phyloP scores from a whole-genome alignment of 495 filamentous ascomycete genomes.

The Hypoxylon lenormandii region DNA sequence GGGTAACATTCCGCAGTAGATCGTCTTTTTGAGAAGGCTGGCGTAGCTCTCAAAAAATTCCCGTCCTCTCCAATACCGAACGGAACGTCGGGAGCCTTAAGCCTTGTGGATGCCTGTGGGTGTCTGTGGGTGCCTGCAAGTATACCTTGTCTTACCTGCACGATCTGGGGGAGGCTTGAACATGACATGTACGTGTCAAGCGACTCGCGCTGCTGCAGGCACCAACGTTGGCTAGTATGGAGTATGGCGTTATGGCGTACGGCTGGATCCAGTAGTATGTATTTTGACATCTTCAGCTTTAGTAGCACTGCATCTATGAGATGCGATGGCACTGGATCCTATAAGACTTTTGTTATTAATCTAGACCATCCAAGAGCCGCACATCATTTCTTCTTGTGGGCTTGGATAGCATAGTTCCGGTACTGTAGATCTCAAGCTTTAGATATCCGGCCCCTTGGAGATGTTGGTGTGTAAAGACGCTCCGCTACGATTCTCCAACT shows the following conservation, averaged over 20 bases:
- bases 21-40: constrained; percentile 31
- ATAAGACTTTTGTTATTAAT: constrained; percentile 40
- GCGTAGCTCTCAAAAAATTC: constrained; percentile 32
- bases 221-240: constrained; percentile 28
- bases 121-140: constrained; percentile 35
- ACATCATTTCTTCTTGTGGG: constrained; percentile 37
- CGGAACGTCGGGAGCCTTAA: constrained; percentile 48
- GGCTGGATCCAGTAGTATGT: constrained; percentile 14
- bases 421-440: constrained; percentile 32
- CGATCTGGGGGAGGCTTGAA: constrained; percentile 34
- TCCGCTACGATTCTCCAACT: constrained; percentile 5
- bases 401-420: constrained; percentile 32
- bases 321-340: constrained; percentile 25
- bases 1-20: constrained; percentile 44
- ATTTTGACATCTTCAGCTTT: constrained; percentile 15
- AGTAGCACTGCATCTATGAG: constrained; percentile 35
- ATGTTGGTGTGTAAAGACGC: constrained; percentile 12
- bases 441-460: constrained; percentile 29
- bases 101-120: constrained; percentile 34
- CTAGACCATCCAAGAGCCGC: constrained; percentile 32
- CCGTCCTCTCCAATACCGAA: constrained; percentile 42
- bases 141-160: constrained; percentile 35
- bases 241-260: not conserved
- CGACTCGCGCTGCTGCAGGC: constrained; percentile 34
- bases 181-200: constrained; percentile 32